These are phyloP conservation scores for Litsea cubeba DNA, from an alignment of 164 flowering plant genomes.

Conservation along the genomic window DNA sequence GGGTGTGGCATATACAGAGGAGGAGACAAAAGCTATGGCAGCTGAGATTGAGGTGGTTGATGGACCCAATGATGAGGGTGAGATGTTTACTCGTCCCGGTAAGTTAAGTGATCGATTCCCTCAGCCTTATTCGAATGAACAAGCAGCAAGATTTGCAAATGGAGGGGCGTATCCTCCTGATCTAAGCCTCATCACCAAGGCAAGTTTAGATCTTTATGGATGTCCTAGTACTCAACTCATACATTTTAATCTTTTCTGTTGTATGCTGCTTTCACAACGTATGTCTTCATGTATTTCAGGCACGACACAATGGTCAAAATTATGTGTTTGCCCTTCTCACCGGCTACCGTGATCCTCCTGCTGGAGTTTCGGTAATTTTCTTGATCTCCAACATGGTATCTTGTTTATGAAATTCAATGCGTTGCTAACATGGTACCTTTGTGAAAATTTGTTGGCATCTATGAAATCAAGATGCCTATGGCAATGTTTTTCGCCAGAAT, in stretches of 20 bases:
- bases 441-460: not conserved
- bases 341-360: constrained; percentile 90
- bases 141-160: constrained; percentile 57
- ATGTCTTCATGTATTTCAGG: constrained; percentile 36
- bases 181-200: constrained; percentile 22
- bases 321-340: constrained; percentile 84
- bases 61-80: constrained; percentile 94
- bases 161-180: constrained; percentile 26
- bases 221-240: too few species aligned
- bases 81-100: constrained; percentile 87
- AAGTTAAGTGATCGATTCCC: constrained; percentile 81
- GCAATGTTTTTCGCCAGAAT: too few species aligned
- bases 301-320: constrained; percentile 91
- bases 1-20: constrained; percentile 88
- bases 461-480: too few species aligned
- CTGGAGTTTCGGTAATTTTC: constrained; percentile 66
- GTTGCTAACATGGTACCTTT: not conserved
- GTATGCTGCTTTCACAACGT: not conserved
- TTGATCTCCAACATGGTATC: not conserved
- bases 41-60: constrained; percentile 89
- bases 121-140: constrained; percentile 73
- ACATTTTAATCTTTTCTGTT: not conserved
- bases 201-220: not conserved
- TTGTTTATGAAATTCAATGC: not conserved
- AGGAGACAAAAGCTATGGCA: constrained; percentile 79